These are phyloP conservation scores for Neurospora hispaniola DNA, from an alignment of 495 filamentous ascomycete species.

Conservation along the genomic window DNA sequence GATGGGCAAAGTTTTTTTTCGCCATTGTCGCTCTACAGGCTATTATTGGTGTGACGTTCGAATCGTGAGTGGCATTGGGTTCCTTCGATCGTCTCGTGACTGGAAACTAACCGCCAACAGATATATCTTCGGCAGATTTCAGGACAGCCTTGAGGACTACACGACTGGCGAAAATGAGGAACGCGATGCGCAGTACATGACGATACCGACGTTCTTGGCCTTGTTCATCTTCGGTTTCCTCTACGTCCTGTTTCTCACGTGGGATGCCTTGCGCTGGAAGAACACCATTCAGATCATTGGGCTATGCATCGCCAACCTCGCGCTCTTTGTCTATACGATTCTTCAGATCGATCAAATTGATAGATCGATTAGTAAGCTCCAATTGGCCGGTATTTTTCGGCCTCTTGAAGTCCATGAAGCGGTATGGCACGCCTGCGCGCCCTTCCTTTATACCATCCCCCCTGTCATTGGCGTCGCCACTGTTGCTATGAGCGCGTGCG, in stretches of 20 bases:
- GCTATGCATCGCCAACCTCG: slow-evolving; percentile 82
- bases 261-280: slow-evolving; percentile 85
- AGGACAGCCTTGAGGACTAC: slow-evolving; percentile 35
- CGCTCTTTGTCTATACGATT: slow-evolving; percentile 80
- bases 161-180: slow-evolving; percentile 12
- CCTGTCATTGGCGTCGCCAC: slow-evolving; percentile 70
- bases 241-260: slow-evolving; percentile 80
- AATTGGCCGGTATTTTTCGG: slow-evolving; percentile 16
- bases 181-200: slow-evolving; percentile 44
- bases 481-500: slow-evolving; percentile 58
- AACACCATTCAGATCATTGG: slow-evolving; percentile 99
- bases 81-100: background rate
- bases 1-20: slow-evolving; percentile 85
- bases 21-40: slow-evolving; percentile 65
- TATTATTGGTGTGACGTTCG: slow-evolving; percentile 64
- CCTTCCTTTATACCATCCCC: slow-evolving; percentile 77
- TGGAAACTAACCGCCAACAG: slow-evolving; percentile 25
- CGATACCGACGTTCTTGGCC: slow-evolving; percentile 80
- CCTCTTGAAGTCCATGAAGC: slow-evolving; percentile 25
- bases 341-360: slow-evolving; percentile 85
- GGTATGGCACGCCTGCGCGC: slow-evolving; percentile 58
- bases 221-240: slow-evolving; percentile 97
- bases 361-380: slow-evolving; percentile 49
- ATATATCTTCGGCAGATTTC: slow-evolving; percentile 63
- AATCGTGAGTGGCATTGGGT: slow-evolving; percentile 54